A percentile compares a stretch with the other conserved stretches of the same genome.
phyloP scores from a whole-genome alignment of 2,329 filamentous ascomycete species.

The Nemania serpens region DNA sequence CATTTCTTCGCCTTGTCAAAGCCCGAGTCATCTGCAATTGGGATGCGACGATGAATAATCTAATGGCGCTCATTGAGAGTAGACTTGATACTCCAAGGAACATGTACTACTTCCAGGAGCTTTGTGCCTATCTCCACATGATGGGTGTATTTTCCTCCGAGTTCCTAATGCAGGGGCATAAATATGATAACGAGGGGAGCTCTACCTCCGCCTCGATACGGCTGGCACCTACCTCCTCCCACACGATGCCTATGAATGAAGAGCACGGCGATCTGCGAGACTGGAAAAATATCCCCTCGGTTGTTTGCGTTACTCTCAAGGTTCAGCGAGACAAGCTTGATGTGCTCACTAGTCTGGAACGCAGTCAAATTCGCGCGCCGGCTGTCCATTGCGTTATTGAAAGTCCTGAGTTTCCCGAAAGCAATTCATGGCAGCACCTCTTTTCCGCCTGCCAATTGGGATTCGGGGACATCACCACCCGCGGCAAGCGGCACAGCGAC shows the following conservation, averaged over 20 bases:
- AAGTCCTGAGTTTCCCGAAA: too few relatives aligned
- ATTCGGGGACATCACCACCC: slow-evolving; percentile 45
- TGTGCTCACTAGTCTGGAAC: slow-evolving; percentile 9
- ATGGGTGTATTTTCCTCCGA: too few relatives aligned
- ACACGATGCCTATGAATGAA: neutral
- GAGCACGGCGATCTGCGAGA: slow-evolving; percentile 23
- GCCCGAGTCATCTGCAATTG: slow-evolving; percentile 41
- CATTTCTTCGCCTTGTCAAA: slow-evolving; percentile 26
- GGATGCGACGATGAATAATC: slow-evolving; percentile 33
- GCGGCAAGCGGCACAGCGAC: slow-evolving; percentile 35
- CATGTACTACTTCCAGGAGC: slow-evolving; percentile 10
- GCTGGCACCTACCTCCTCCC: too few relatives aligned
- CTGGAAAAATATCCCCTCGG: slow-evolving; percentile 23
- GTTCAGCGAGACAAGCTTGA: slow-evolving; percentile 25
- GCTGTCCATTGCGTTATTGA: too few relatives aligned
- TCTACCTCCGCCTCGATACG: slow-evolving; percentile 27
- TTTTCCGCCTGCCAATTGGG: slow-evolving; percentile 48
- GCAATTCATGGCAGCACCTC: too few relatives aligned
- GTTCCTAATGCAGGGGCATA: too few relatives aligned
- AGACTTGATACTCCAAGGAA: slow-evolving; percentile 33
- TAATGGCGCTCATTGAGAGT: slow-evolving; percentile 43
- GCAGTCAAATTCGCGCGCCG: too few relatives aligned
- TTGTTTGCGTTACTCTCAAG: slow-evolving; percentile 30
- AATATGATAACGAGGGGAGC: too few relatives aligned
- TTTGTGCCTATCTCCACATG: slow-evolving; percentile 40